Evolutionary conservation across 2,329 filamentous ascomycete species (phyloP).

Genomic region (Pseudogymnoascus sp.): DNA sequence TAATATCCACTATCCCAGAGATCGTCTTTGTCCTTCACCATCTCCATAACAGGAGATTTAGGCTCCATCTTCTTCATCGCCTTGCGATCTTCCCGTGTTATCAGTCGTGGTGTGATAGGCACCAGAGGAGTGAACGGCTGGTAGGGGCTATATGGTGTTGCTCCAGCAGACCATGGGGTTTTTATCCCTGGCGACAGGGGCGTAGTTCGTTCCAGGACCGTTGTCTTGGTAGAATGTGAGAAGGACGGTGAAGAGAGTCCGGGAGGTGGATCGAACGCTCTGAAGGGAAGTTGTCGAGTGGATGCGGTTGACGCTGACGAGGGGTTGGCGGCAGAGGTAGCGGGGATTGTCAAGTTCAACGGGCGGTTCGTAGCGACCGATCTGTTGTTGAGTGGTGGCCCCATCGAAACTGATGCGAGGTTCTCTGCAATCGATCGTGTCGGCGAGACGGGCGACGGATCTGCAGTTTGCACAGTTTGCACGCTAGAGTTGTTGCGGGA

Average conservation of each 20-base stretch:
- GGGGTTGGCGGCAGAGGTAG: neutral
- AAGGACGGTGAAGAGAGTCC: slow-evolving; percentile 40
- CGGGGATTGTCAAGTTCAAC: neutral
- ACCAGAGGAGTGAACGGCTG: slow-evolving; percentile 70
- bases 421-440: slow-evolving; percentile 20
- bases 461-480: slow-evolving; percentile 10
- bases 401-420: neutral
- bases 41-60: slow-evolving; percentile 52
- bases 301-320: slow-evolving; percentile 36
- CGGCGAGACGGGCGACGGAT: slow-evolving; percentile 16
- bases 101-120: slow-evolving; percentile 67
- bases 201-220: slow-evolving; percentile 48
- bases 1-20: slow-evolving; percentile 43
- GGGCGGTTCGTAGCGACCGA: slow-evolving; percentile 2
- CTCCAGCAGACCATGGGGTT: slow-evolving; percentile 53
- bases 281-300: slow-evolving; percentile 44
- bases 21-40: slow-evolving; percentile 55
- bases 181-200: slow-evolving; percentile 49
- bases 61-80: slow-evolving; percentile 55
- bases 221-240: slow-evolving; percentile 50
- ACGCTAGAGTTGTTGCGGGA: slow-evolving; percentile 13
- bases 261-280: slow-evolving; percentile 52
- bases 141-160: slow-evolving; percentile 67
- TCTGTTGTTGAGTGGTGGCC: slow-evolving; percentile 4
- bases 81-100: slow-evolving; percentile 63